These are phyloP conservation scores for Papiliotrema fonsecae DNA, from an alignment of 1,284 basidiomycete genomes.

Conservation along the genomic window DNA sequence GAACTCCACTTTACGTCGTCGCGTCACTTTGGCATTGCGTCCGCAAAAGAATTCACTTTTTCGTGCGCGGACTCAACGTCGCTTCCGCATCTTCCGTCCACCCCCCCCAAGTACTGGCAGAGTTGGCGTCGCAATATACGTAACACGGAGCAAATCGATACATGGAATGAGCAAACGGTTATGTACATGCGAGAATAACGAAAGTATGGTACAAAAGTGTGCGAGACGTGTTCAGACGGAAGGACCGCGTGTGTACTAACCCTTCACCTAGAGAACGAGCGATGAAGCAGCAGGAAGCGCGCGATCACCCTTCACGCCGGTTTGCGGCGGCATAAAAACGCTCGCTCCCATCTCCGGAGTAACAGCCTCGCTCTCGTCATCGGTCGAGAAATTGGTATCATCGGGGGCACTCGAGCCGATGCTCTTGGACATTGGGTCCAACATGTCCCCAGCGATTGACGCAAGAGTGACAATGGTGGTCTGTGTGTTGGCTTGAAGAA, in stretches of 20 bases:
- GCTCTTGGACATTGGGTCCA: constrained; percentile 4
- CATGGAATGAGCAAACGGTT: too few relatives aligned
- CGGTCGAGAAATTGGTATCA: constrained; percentile 11
- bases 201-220: too few relatives aligned
- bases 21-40: too few relatives aligned
- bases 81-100: too few relatives aligned
- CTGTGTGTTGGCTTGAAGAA: constrained; percentile 8
- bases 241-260: too few relatives aligned
- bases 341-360: constrained; percentile 21
- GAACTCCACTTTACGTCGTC: too few relatives aligned
- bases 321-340: neutral
- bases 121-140: too few relatives aligned
- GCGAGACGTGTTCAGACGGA: too few relatives aligned
- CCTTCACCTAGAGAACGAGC: neutral
- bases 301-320: neutral
- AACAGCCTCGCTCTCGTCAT: constrained; percentile 20
- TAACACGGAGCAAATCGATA: too few relatives aligned
- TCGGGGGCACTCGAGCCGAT: constrained; percentile 12
- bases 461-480: constrained; percentile 6
- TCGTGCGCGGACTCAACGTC: neutral
- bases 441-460: constrained; percentile 1
- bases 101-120: too few relatives aligned
- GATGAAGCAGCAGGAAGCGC: neutral
- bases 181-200: too few relatives aligned
- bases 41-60: too few relatives aligned